Evolutionary conservation across 176 grass and related monocot genomes (phyloP).

Genomic region (Oryza meyeriana): DNA sequence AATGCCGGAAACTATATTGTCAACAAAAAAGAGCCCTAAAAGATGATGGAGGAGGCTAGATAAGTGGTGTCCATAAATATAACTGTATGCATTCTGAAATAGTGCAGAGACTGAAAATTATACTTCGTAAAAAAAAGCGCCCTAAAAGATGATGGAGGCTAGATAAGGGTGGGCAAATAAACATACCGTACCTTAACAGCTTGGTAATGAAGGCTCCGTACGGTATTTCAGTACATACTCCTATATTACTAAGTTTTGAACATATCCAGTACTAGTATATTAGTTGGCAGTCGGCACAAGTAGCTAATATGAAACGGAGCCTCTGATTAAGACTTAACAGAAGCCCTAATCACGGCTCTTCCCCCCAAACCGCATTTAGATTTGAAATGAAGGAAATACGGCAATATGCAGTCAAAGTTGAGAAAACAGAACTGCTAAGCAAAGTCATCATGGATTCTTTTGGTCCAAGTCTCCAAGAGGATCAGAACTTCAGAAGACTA

Average conservation of each 20-base stretch:
- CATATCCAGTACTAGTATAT: background rate
- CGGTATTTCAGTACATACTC: background rate
- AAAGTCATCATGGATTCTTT: background rate
- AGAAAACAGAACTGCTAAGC: background rate
- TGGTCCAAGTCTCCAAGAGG: background rate
- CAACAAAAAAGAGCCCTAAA: too few relatives aligned
- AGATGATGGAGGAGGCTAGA: too few relatives aligned
- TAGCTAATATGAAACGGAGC: background rate
- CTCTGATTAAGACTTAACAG: background rate
- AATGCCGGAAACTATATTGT: too few relatives aligned
- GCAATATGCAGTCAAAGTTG: background rate
- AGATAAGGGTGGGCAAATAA: background rate
- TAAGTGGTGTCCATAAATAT: too few relatives aligned
- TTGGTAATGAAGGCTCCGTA: background rate
- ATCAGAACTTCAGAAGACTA: background rate
- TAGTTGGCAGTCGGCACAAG: background rate
- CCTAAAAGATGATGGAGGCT: background rate
- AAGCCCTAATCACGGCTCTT: background rate
- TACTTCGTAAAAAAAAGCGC: too few relatives aligned
- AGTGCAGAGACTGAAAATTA: too few relatives aligned
- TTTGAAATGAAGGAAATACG: background rate
- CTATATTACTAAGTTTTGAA: background rate
- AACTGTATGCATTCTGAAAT: too few relatives aligned
- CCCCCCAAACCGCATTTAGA: background rate
- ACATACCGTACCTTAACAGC: background rate